Base-by-base conservation (phyloP, 2,329 filamentous ascomycete genomes). In the Xylaria multiplex region DNA sequence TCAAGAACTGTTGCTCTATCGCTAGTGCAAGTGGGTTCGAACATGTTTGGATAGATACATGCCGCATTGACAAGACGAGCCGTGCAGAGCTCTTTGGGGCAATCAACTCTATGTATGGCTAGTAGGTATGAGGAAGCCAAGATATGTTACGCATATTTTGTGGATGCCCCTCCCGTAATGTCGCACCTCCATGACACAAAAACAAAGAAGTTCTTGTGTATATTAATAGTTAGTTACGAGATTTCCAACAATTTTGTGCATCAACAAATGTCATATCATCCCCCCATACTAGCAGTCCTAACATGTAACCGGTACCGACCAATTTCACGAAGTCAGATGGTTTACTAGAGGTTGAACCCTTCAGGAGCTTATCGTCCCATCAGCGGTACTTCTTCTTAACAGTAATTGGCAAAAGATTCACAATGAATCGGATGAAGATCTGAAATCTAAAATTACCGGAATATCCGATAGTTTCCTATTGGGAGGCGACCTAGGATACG, bases 61-160 rank as follows among this genome's bases (percentile, higher is more conserved):
- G 66, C 49, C 66, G 66, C 49, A 69, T 69, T 57, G 56, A 69
- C 19, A 68, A 68, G 32, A 64, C 49, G 2, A 66, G 62, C 46
- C 66, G 66, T 27, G 63, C 66, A 37, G 62, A 68, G 37, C 50
- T 68, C n/a, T 68, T 58, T 22, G 65, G 64, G 37, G 65, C 65
- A 14, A 63, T 66, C 42, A 66, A 66, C 42, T 66, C 64, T 1
- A 66, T 66, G 64, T 63, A 43, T 16, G 24, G 56, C 48, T 67
- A 60, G 65, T 67, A 67, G 65, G 65, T 67, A 67, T 19, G n/a
- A 61, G 30, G 48, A 58, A 19, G 61, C 65, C 11, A 43, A 43
- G 2, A 43, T 64, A 8, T 67, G 65, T 45, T 69, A 64, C 48
- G 64, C 60, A 14, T 69, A 69, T 40, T 19, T 66, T 52, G 59